These are phyloP conservation scores for Gnomoniopsis smithogilvyi DNA, from an alignment of 2,329 filamentous ascomycete genomes.

Conservation along the genomic window DNA sequence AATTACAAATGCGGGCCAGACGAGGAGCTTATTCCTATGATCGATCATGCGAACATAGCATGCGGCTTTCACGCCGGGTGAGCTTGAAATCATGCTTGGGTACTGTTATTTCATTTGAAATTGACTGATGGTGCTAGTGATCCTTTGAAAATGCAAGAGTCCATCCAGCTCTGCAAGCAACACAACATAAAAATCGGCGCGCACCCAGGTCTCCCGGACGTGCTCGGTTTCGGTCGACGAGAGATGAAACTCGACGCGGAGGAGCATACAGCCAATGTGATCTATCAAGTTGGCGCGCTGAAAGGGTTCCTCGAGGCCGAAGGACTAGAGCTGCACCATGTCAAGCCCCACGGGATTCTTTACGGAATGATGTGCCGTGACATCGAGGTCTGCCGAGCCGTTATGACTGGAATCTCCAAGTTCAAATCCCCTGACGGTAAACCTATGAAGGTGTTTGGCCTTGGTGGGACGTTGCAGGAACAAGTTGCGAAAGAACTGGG, in stretches of 20 bases:
- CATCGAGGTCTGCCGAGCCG: conserved; percentile 22
- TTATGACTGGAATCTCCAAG: conserved; percentile 23
- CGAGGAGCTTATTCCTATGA: conserved; percentile 54
- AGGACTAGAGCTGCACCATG: conserved; percentile 53
- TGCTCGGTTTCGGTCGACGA: conserved; percentile 62
- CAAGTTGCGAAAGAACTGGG: conserved; percentile 22
- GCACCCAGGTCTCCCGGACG: conserved; percentile 63
- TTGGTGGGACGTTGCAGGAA: conserved; percentile 26
- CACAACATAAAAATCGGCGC: conserved; percentile 57
- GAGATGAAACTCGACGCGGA: conserved; percentile 57
- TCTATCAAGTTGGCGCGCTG: conserved; percentile 63
- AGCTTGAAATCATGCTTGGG: conserved; percentile 21
- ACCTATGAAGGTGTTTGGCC: conserved; percentile 23
- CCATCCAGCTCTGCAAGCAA: conserved; percentile 54
- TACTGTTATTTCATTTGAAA: neutral
- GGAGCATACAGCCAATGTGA: conserved; percentile 53
- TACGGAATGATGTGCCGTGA: conserved; percentile 28
- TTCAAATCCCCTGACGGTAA: conserved; percentile 4
- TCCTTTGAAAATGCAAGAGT: conserved; percentile 61
- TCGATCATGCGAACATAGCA: conserved; percentile 59
- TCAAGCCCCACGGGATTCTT: conserved; percentile 52
- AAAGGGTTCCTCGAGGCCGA: conserved; percentile 57
- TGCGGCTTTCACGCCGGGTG: conserved; percentile 61
- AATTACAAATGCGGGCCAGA: conserved; percentile 51
- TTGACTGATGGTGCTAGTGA: conserved; percentile 51